These are phyloP conservation scores for Paragyromitra xinjiangensis DNA, from an alignment of 495 filamentous ascomycete species.

Conservation along the genomic window DNA sequence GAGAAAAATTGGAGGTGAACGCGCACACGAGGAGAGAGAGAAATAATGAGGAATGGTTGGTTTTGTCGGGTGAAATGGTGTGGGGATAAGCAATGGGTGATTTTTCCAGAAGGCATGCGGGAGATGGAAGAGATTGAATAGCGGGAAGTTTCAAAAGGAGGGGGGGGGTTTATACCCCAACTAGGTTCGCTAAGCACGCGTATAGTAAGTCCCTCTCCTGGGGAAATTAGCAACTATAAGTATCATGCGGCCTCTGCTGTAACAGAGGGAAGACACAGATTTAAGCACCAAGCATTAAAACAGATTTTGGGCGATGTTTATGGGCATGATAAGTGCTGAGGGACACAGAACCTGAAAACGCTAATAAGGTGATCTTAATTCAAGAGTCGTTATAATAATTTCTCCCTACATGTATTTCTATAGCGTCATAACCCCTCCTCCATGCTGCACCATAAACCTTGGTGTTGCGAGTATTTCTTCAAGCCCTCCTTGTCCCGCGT, in stretches of 20 bases:
- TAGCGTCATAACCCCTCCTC: conserved; percentile 31
- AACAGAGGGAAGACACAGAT: too few relatives aligned
- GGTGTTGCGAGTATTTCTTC: conserved; percentile 6
- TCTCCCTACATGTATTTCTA: neutral
- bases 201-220: neutral
- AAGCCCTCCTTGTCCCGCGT: conserved; percentile 63
- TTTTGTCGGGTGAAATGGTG: too few relatives aligned
- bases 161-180: conserved; percentile 1
- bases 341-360: neutral
- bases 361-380: neutral
- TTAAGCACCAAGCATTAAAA: too few relatives aligned
- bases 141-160: neutral
- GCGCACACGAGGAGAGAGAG: too few relatives aligned
- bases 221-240: neutral
- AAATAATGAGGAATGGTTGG: too few relatives aligned
- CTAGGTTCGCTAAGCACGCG: neutral
- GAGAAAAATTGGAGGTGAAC: too few relatives aligned
- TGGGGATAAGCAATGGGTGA: too few relatives aligned
- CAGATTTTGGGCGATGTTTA: too few relatives aligned
- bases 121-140: neutral
- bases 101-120: too few relatives aligned
- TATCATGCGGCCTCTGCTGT: too few relatives aligned
- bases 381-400: too few relatives aligned
- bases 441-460: conserved; percentile 24
- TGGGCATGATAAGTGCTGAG: too few relatives aligned